A percentile compares a stretch with the other conserved stretches of the same genome.
phyloP scores from a whole-genome alignment of 176 grass and related monocot species.

The Zea mays region DNA sequence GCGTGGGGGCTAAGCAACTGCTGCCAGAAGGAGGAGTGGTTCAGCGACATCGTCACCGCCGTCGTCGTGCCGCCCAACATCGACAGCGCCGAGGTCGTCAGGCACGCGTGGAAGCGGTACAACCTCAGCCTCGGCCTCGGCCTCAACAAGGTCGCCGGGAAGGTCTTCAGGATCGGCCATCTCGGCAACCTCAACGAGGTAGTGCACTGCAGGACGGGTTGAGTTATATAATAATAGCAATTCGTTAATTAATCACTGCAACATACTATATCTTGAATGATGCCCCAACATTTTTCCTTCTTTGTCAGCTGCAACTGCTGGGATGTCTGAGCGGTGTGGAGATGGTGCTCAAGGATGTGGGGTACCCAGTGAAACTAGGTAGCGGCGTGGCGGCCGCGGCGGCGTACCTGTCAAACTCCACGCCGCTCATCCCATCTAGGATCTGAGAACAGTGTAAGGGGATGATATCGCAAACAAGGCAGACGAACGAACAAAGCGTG shows the following conservation, averaged over 20 bases:
- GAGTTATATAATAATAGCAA: too few relatives aligned
- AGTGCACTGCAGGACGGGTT: too few relatives aligned
- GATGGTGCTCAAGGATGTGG: conserved; percentile 93
- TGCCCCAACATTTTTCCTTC: too few relatives aligned
- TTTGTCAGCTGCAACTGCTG: conserved; percentile 91
- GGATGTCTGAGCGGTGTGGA: conserved; percentile 86
- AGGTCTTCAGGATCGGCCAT: conserved; percentile 94
- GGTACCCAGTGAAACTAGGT: conserved; percentile 90
- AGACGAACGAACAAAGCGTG: not conserved
- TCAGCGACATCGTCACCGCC: conserved; percentile 90
- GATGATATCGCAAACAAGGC: not conserved
- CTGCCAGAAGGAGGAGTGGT: conserved; percentile 83
- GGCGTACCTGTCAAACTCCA: conserved; percentile 74
- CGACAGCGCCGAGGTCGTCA: conserved; percentile 71
- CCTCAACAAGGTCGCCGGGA: conserved; percentile 90
- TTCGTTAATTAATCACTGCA: too few relatives aligned
- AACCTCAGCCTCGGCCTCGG: conserved; percentile 89
- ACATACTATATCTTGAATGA: too few relatives aligned
- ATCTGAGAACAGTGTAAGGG: conserved; percentile 45
- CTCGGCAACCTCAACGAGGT: conserved; percentile 97
- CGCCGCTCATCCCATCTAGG: conserved; percentile 77
- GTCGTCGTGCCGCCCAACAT: conserved; percentile 76
- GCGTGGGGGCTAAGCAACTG: conserved; percentile 99
- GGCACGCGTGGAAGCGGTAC: conserved; percentile 77
- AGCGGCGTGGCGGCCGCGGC: conserved; percentile 85